Conservation (phyloP, 1,284 basidiomycete species). For the Butyriboletus regius region DNA sequence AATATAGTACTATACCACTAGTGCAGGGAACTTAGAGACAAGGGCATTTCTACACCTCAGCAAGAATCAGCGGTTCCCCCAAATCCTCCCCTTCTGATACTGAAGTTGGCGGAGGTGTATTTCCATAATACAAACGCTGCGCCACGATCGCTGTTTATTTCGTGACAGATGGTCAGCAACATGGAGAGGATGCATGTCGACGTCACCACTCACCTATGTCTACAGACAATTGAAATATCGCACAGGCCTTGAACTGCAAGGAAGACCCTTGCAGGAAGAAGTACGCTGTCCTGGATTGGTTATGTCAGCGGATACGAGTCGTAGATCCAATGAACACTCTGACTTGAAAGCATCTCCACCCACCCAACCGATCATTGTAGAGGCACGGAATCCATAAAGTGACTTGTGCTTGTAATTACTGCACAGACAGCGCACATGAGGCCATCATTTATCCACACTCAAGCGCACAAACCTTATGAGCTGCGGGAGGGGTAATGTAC, state of each 20-base stretch:
- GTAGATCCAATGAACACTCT: conserved; percentile 20
- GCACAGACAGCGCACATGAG: conserved; percentile 12
- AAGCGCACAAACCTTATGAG: conserved; percentile 52
- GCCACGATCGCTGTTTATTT: conserved; percentile 53
- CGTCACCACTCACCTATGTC: conserved; percentile 53
- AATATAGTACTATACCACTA: neutral
- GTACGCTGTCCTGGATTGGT: conserved; percentile 55
- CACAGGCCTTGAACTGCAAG: conserved; percentile 72
- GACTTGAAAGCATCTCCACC: conserved; percentile 80
- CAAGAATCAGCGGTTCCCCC: conserved; percentile 61
- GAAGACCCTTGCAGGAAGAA: conserved; percentile 68
- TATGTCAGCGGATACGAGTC: conserved; percentile 11
- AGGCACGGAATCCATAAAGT: conserved; percentile 75
- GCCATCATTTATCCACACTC: conserved; percentile 14
- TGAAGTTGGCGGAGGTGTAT: conserved; percentile 46
- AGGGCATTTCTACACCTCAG: conserved; percentile 42
- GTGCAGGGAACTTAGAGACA: neutral
- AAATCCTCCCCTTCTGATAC: conserved; percentile 58
- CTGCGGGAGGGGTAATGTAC: conserved; percentile 75
- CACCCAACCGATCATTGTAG: conserved; percentile 74
- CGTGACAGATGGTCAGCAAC: conserved; percentile 11
- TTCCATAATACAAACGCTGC: conserved; percentile 67
- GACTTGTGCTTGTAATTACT: conserved; percentile 72
- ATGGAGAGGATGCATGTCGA: conserved; percentile 10
- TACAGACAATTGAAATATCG: conserved; percentile 71